phyloP scores from a whole-genome alignment of 805 yeast species.

The Starmerella sp. region DNA sequence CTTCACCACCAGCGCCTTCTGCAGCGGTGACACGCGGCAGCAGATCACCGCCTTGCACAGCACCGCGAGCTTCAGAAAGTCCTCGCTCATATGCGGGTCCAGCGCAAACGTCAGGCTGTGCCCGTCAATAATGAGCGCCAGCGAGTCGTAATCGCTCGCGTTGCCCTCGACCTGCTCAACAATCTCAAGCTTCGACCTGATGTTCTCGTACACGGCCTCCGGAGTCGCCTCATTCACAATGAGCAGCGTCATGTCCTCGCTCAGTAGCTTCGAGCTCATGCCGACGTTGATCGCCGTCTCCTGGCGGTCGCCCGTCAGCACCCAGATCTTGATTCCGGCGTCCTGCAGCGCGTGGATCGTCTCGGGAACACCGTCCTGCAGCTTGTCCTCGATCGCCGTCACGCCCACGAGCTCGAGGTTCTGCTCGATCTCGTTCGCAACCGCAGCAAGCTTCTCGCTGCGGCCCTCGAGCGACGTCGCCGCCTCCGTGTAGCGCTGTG shows the following conservation, averaged over 20 bases:
- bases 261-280: constrained; percentile 86
- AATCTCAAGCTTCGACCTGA: constrained; percentile 52
- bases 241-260: constrained; percentile 91
- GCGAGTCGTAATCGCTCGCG: constrained; percentile 60
- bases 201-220: constrained; percentile 63
- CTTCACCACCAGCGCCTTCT: constrained; percentile 90
- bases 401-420: constrained; percentile 81
- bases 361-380: constrained; percentile 98
- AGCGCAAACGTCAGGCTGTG: constrained; percentile 78
- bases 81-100: constrained; percentile 66
- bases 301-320: constrained; percentile 94
- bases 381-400: constrained; percentile 94
- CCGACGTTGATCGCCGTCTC: constrained; percentile 98
- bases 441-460: constrained; percentile 65
- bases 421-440: constrained; percentile 78
- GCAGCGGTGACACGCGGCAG: constrained; percentile 95
- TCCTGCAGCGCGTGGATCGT: constrained; percentile 89
- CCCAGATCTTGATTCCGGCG: constrained; percentile 97
- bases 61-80: constrained; percentile 67
- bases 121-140: constrained; percentile 91
- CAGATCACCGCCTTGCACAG: constrained; percentile 93
- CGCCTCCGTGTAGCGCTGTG: constrained; percentile 56
- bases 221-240: constrained; percentile 78
- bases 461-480: constrained; percentile 71
- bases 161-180: constrained; percentile 27